A percentile compares a stretch with the other conserved stretches of the same genome.
Evolutionary conservation across 1,284 basidiomycete species (phyloP).

Genomic region (Fomitopsis pinicola): DNA sequence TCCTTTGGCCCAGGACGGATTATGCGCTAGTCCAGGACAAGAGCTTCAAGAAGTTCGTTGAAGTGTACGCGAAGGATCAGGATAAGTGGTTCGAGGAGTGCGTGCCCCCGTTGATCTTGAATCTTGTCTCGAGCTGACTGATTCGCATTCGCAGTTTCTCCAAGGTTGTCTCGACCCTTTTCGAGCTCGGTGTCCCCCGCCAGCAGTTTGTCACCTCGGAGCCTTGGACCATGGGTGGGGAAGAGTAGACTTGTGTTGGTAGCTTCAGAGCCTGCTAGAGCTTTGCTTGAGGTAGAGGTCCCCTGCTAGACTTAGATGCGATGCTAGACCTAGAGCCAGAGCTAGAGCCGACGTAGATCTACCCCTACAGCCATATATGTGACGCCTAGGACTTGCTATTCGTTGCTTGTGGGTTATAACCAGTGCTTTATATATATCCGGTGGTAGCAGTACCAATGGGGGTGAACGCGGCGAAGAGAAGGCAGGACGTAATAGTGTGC

Average conservation of each 20-base stretch:
- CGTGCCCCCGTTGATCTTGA: slow-evolving; percentile 24
- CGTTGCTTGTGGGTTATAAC: not conserved
- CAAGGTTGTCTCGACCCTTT: slow-evolving; percentile 66
- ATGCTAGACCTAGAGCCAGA: slow-evolving; percentile 2
- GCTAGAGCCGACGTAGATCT: not conserved
- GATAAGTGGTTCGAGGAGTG: slow-evolving; percentile 89
- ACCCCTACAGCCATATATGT: not conserved
- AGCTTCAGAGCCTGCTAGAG: not conserved
- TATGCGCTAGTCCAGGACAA: slow-evolving; percentile 83
- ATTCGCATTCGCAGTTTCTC: slow-evolving; percentile 63
- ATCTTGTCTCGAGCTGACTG: slow-evolving; percentile 5
- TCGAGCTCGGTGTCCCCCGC: slow-evolving; percentile 87
- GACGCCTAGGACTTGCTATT: not conserved
- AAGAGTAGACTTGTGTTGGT: slow-evolving; percentile 35
- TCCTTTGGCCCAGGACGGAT: slow-evolving; percentile 56
- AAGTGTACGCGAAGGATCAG: slow-evolving; percentile 81
- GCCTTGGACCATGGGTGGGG: slow-evolving; percentile 71
- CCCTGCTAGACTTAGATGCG: not conserved
- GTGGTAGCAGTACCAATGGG: not conserved
- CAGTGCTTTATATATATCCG: not conserved
- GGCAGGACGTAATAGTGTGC: not conserved
- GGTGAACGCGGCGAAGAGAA: not conserved
- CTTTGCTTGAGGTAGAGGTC: slow-evolving; percentile 3
- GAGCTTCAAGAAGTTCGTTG: slow-evolving; percentile 81
- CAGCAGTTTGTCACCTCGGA: slow-evolving; percentile 69